Base-by-base conservation (phyloP, 805 yeast species). In the Schwanniomyces vanrijiae region DNA sequence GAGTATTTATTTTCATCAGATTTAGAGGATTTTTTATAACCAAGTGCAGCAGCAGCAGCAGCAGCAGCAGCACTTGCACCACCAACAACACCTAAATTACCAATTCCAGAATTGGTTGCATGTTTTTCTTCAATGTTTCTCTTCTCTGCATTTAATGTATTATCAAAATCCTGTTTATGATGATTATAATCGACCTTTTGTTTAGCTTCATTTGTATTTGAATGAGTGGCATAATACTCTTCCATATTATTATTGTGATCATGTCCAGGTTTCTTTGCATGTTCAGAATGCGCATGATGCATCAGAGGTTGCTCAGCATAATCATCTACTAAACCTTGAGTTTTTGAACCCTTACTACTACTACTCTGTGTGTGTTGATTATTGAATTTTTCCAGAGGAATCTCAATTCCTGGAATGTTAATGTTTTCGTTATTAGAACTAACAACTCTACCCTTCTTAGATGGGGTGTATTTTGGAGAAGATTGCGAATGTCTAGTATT, bases 91-190 rank as follows among this genome's bases (percentile, higher is more conserved):
- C 24, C 39, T n/a, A n/a, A n/a, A n/a, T n/a, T n/a, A n/a, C 39
- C 43, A 40, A 4, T 4, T n/a, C 63, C 59, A 3, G 72, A 67
- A 55, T 62, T 68, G n/a, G n/a, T n/a, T n/a, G n/a, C n/a, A n/a
- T n/a, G n/a, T n/a, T n/a, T n/a, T 56, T 69, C 68, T 46, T 57
- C 46, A 22, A 44, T 28, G 50, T 66, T 70, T 42, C 57, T 62
- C 24, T 56, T 51, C 8, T 46, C 40, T 5, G 66, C 65, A 47
- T 66, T 62, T 33, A 50, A 24, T 5, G 56, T 24, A 21, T 35
- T 28, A 18, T 40, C 40, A 11, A 3, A 2, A 20, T 9, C 18
- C 8, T 21, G 14, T 9, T 24, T 16, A 16, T 38, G 33, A 20
- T n/a, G 13, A n/a, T 18, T 31, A 21, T 38, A 8, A 34, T 18